phyloP scores from a whole-genome alignment of 139 green algal genomes.

The Haematococcus lacustris region DNA sequence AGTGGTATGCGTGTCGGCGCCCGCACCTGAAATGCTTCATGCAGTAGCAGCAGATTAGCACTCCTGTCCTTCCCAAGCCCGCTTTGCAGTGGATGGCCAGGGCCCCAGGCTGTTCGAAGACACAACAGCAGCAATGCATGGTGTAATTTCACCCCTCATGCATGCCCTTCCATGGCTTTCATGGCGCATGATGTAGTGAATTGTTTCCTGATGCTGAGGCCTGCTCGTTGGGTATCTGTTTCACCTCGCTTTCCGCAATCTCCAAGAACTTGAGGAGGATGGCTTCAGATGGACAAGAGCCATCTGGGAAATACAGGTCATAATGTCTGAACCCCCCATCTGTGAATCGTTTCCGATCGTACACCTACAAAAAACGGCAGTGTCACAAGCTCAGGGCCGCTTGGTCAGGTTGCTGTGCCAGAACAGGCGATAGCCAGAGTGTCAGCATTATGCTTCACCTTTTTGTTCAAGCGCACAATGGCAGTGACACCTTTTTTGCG shows the following conservation, averaged over 20 bases:
- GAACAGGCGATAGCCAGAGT: too few relatives aligned
- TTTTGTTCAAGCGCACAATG: slow-evolving; percentile 86
- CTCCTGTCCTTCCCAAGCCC: slow-evolving; percentile 82
- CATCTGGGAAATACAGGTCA: slow-evolving; percentile 93
- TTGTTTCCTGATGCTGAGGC: too few relatives aligned
- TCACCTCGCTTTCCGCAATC: slow-evolving; percentile 65
- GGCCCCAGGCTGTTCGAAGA: slow-evolving; percentile 58
- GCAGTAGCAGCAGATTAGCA: slow-evolving; percentile 88
- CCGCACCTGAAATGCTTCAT: slow-evolving; percentile 87
- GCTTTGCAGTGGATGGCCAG: slow-evolving; percentile 92
- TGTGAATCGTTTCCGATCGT: slow-evolving; percentile 78
- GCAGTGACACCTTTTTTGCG: slow-evolving; percentile 46
- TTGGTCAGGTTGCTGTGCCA: too few relatives aligned
- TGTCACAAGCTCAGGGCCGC: too few relatives aligned
- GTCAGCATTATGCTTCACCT: too few relatives aligned
- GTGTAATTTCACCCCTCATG: too few relatives aligned
- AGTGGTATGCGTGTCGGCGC: too few relatives aligned
- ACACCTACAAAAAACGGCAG: too few relatives aligned
- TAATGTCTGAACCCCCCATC: slow-evolving; percentile 71
- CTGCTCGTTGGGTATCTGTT: too few relatives aligned
- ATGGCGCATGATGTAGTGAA: too few relatives aligned
- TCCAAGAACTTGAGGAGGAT: slow-evolving; percentile 76
- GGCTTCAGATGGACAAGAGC: slow-evolving; percentile 66
- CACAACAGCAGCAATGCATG: too few relatives aligned
- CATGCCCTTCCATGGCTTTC: too few relatives aligned